phyloP scores from a whole-genome alignment of 179 eudicot species.

The Silene coronaria region DNA sequence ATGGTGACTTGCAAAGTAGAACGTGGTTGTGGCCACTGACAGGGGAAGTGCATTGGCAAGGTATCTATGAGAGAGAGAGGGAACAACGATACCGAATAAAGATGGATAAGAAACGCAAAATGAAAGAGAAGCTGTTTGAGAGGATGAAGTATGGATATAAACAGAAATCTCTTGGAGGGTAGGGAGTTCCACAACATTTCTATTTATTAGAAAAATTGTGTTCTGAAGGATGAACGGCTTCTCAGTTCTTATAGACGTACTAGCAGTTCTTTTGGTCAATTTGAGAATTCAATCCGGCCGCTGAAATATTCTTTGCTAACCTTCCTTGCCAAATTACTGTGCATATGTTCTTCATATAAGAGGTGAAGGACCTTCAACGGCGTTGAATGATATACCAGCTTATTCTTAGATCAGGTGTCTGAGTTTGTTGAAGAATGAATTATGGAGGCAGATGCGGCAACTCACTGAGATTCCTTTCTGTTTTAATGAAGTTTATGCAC shows the following conservation, averaged over 20 bases:
- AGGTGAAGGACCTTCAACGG: constrained; percentile 7
- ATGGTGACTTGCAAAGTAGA: constrained; percentile 50
- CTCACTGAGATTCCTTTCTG: neutral
- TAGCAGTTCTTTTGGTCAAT: neutral
- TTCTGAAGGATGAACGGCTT: neutral
- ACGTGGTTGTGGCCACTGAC: constrained; percentile 95
- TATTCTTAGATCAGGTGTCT: constrained; percentile 4
- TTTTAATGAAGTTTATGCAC: neutral
- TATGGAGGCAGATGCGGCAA: constrained; percentile 10
- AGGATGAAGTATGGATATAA: constrained; percentile 69
- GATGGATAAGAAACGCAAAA: constrained; percentile 94
- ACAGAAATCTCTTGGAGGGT: constrained; percentile 74
- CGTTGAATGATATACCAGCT: neutral
- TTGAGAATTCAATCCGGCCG: constrained; percentile 13
- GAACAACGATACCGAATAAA: constrained; percentile 78
- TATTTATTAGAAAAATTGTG: neutral
- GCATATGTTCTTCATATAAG: constrained; percentile 22
- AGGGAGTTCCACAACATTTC: constrained; percentile 13
- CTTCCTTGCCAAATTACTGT: constrained; percentile 14
- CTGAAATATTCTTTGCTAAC: constrained; percentile 27
- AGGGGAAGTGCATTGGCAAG: constrained; percentile 94
- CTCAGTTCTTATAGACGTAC: neutral
- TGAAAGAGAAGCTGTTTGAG: constrained; percentile 63
- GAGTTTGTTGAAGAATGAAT: neutral
- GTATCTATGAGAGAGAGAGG: constrained; percentile 85